Evolutionary conservation across 2,329 filamentous ascomycete species (phyloP), one percentile per base, ranked within the genome.

Genomic region (Colletotrichum eremochloae): DNA sequence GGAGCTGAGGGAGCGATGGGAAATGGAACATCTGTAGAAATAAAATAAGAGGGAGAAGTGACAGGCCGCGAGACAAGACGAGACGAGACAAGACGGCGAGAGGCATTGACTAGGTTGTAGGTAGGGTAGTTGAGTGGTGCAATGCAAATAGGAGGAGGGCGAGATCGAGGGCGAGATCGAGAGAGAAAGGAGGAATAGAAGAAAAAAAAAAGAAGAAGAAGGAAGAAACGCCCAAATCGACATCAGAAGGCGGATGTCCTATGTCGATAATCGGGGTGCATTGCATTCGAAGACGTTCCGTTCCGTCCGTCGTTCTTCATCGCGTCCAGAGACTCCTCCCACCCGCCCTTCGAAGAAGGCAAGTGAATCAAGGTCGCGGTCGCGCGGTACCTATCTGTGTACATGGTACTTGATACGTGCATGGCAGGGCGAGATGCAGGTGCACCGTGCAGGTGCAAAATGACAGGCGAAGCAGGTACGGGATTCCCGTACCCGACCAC

Each of bases 31-130:
- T 61, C 58, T 36, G 57, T 48, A 38, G 31, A 46, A 68, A 18
- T 24, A 63, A 46, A 40, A 58, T 44, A 61, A 18, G 44, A 63
- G 60, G 31, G 60, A 20, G 44, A 50, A 52, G 44, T 29, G 60
- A 46, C 42, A 64, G 68, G 58, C 29, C 42, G 56, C 63, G 50
- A 67, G 63, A 67, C 68, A 67, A 61, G 64, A 63, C 63, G 29
- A 67, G 56, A 62, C 29, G 57, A 62, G 57, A 64, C 63, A 44
- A 31, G 12, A 52, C 50, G 63, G 40, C 48, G 44, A 8, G 52
- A 53, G 55, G 63, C 24, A 8, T 31, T 5, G 36, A 12, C 29
- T 11, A 20, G 15, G 40, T 24, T 18, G 38, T 24, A 24, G 20
- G 20, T n/a, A 3, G 11, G 20, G 42, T 18, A 11, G 44, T 24